Percentiles rank a stretch among this genome's conserved stretches.
These are phyloP conservation scores for Stemphylium beticola DNA, from an alignment of 2,329 filamentous ascomycete species.

Conservation along the genomic window DNA sequence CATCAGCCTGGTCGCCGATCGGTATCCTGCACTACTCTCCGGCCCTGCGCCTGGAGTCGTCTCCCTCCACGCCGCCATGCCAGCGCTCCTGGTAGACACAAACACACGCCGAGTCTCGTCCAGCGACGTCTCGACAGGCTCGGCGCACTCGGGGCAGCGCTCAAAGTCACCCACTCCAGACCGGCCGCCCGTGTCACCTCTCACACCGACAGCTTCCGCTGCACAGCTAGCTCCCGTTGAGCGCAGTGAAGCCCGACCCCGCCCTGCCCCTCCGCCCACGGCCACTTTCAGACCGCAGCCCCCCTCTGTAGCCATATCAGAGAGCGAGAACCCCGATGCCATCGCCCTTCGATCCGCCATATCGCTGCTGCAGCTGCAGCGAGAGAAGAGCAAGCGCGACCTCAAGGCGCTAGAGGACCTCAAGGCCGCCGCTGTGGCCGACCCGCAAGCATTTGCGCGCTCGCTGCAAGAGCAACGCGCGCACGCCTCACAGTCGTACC, in stretches of 20 bases:
- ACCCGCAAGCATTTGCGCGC: conserved; percentile 74
- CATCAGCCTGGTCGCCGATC: conserved; percentile 14
- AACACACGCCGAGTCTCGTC: conserved; percentile 33
- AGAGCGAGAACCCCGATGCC: conserved; percentile 76
- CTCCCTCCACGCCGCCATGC: conserved; percentile 43
- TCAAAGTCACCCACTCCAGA: conserved; percentile 42
- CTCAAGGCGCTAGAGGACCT: conserved; percentile 72
- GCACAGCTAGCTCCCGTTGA: conserved; percentile 45
- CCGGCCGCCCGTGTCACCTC: conserved; percentile 49
- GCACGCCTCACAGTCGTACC: conserved; percentile 38
- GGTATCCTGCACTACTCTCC: conserved; percentile 21
- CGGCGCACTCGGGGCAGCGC: conserved; percentile 27
- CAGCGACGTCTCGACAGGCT: conserved; percentile 32
- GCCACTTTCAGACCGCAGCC: conserved; percentile 52
- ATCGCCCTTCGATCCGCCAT: conserved; percentile 87
- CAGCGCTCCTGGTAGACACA: conserved; percentile 45
- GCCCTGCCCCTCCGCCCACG: conserved; percentile 37
- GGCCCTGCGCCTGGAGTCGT: conserved; percentile 26
- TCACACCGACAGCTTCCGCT: conserved; percentile 46
- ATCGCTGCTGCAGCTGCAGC: conserved; percentile 84
- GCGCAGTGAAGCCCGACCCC: conserved; percentile 32
- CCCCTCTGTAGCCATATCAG: conserved; percentile 54
- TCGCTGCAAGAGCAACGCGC: conserved; percentile 69
- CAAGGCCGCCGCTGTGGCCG: conserved; percentile 71
- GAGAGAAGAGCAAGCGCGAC: conserved; percentile 76